phyloP scores from a whole-genome alignment of 768 basidiomycete genomes.

The Leccinellum rugosiceps region DNA sequence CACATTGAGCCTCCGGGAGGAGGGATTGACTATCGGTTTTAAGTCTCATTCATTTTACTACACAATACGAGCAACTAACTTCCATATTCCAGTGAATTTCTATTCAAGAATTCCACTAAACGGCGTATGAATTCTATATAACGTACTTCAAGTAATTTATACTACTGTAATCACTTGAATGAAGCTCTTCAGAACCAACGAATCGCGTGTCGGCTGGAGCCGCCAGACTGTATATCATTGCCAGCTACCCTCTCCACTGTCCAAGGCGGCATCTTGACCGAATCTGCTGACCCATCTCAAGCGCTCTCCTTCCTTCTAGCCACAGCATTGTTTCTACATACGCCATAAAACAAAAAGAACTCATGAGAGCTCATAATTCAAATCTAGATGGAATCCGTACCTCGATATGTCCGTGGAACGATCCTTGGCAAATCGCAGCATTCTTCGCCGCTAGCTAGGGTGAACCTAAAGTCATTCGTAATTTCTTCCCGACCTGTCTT shows the following conservation, averaged over 20 bases:
- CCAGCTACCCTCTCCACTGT: constrained; percentile 1
- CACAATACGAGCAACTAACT: no score
- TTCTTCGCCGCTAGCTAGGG: constrained; percentile 53
- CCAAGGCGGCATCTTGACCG: constrained; percentile 31
- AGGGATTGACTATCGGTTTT: no score
- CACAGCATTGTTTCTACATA: constrained; percentile 77
- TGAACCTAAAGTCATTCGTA: constrained; percentile 77
- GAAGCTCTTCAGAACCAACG: no score
- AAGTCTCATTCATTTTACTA: no score
- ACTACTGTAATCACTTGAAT: no score
- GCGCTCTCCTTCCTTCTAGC: constrained; percentile 72
- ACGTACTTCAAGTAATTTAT: no score
- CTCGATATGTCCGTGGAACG: constrained; percentile 70
- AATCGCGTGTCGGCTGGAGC: no score
- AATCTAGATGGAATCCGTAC: constrained; percentile 27
- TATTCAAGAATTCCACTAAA: no score
- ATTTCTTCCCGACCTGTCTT: constrained; percentile 60
- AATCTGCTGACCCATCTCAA: constrained; percentile 70
- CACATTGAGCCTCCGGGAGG: no score
- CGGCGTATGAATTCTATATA: no score
- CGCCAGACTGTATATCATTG: not conserved
- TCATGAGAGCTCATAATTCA: not conserved
- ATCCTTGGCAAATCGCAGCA: constrained; percentile 39
- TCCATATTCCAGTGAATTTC: no score
- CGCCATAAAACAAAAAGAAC: constrained; percentile 9